phyloP scores from a whole-genome alignment of 805 yeast genomes.

The Hanseniaspora lachancei region DNA sequence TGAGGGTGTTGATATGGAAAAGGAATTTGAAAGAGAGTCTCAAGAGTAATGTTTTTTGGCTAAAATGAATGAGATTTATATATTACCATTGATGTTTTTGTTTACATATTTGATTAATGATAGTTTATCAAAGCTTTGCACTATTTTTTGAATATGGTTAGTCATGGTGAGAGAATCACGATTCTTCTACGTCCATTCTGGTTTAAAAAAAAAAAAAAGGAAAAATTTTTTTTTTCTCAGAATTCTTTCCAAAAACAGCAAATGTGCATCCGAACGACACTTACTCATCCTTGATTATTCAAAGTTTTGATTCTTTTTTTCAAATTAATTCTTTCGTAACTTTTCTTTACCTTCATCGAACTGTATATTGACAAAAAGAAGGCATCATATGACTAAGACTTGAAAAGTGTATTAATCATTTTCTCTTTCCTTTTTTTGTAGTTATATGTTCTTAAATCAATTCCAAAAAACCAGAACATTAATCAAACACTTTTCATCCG shows the following conservation, averaged over 20 bases:
- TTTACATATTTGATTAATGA: not conserved
- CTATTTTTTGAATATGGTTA: too few relatives aligned
- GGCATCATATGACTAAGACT: not conserved
- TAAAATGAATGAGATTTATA: not conserved
- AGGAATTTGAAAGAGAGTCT: constrained; percentile 72
- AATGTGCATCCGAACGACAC: too few relatives aligned
- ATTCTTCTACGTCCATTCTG: not conserved
- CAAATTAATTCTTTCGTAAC: too few relatives aligned
- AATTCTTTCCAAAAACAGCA: too few relatives aligned
- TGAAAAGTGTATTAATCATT: too few relatives aligned
- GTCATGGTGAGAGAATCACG: too few relatives aligned
- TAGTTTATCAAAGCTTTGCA: too few relatives aligned
- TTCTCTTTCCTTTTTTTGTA: too few relatives aligned
- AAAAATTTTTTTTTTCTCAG: not conserved
- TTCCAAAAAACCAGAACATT: not conserved
- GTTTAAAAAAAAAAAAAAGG: not conserved
- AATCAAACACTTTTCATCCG: not conserved
- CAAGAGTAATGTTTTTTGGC: not conserved
- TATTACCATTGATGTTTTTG: not conserved
- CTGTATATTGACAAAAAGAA: not conserved
- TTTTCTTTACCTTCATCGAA: too few relatives aligned
- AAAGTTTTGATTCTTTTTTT: too few relatives aligned
- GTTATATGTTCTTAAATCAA: not conserved
- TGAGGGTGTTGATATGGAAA: constrained; percentile 87
- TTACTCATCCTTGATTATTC: too few relatives aligned